These are phyloP conservation scores for Trichoderma koningiopsis DNA, from an alignment of 2,329 filamentous ascomycete species.

Conservation along the genomic window DNA sequence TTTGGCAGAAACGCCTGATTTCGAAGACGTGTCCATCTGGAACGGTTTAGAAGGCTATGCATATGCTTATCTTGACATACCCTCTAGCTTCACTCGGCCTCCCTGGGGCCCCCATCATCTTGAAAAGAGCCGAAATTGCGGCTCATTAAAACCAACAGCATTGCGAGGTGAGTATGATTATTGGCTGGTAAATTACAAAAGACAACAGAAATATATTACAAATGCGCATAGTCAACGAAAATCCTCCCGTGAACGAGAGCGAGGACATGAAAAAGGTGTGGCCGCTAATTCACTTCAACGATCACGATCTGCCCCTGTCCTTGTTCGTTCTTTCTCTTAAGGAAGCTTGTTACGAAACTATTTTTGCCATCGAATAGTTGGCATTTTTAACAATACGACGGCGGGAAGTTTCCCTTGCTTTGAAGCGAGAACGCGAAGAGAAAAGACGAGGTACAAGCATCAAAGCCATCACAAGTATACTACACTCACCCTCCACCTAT, in stretches of 20 bases:
- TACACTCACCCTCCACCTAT: slow-evolving; percentile 19
- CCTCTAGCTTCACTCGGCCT: neutral
- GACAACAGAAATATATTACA: neutral
- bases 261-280: neutral
- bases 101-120: neutral
- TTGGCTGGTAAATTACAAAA: neutral
- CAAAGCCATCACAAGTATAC: slow-evolving; percentile 7
- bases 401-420: neutral
- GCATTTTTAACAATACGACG: neutral
- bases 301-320: neutral
- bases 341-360: neutral
- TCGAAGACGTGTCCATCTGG: neutral
- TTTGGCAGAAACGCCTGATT: slow-evolving; percentile 2
- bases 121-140: slow-evolving; percentile 5
- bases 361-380: neutral
- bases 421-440: neutral
- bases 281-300: neutral
- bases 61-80: slow-evolving; percentile 11
- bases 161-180: neutral
- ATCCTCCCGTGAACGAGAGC: neutral
- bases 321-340: neutral
- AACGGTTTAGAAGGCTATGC: neutral
- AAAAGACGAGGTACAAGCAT: neutral
- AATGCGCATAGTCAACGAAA: neutral
- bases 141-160: neutral